Percentiles rank a stretch among this genome's conserved stretches.
These are phyloP conservation scores for Cystofilobasidium ferigula DNA, from an alignment of 768 basidiomycete species.

Conservation along the genomic window DNA sequence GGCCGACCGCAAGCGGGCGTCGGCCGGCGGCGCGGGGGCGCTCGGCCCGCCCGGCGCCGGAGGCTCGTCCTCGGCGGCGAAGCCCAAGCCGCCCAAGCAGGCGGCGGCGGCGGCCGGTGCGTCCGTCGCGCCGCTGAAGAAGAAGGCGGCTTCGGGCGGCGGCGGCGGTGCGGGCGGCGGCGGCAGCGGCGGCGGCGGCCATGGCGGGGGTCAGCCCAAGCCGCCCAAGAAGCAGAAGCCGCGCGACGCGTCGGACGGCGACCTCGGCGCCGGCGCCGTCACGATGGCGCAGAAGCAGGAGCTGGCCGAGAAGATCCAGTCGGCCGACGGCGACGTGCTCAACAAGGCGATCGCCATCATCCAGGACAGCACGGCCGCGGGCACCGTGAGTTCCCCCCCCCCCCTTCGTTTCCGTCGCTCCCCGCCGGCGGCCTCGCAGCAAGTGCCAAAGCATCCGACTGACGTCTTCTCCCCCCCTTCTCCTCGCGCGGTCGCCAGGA, in stretches of 20 bases:
- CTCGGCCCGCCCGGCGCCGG: background rate
- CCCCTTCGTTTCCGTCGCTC: background rate
- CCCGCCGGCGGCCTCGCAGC: background rate
- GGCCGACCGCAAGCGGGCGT: too few relatives aligned
- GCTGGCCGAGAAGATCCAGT: conserved; percentile 82
- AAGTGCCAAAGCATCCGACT: too few relatives aligned
- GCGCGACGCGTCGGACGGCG: conserved; percentile 41
- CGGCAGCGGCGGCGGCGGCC: too few relatives aligned
- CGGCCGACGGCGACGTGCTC: conserved; percentile 68
- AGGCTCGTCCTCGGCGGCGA: background rate
- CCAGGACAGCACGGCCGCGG: conserved; percentile 81
- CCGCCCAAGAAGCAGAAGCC: background rate
- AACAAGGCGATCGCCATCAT: conserved; percentile 91
- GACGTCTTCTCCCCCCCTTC: background rate
- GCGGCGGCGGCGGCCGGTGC: too few relatives aligned
- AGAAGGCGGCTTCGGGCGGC: background rate
- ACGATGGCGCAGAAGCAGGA: conserved; percentile 98
- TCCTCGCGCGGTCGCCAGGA: background rate
- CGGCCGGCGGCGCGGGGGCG: too few relatives aligned
- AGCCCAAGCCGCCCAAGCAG: background rate
- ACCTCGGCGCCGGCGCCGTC: conserved; percentile 39
- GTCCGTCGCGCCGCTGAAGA: too few relatives aligned
- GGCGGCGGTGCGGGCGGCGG: too few relatives aligned
- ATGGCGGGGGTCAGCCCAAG: too few relatives aligned
- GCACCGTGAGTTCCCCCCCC: conserved; percentile 57